Evolutionary conservation across 139 green algal genomes (phyloP), one percentile per base, ranked within the genome.

Genomic region (Chlamydomonas sp.): DNA sequence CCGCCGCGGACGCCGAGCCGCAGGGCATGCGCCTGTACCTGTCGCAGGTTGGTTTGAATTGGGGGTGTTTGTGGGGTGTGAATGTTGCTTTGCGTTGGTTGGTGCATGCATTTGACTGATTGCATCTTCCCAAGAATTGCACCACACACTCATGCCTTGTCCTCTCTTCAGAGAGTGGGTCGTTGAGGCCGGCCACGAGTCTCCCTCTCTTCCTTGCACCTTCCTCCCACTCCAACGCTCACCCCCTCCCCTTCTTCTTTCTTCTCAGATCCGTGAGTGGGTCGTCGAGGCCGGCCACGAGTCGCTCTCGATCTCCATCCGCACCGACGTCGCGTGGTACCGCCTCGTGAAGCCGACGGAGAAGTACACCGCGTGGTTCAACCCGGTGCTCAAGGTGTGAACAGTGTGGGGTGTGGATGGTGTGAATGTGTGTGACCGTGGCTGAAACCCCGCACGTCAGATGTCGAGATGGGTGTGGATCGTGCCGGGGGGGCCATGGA

Each of bases 181-280:
- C 37, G 3, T 33, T 30, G 38, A 35, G n/a, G 24, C 33, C 38
- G 5, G 74, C 54, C 48, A 68, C 37, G 28, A 48, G 35, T 34
- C 57, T 29, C 16, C 33, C 24, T 69, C 22, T 49, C 28, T 35
- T 29, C 26, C 29, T 37, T 39, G 28, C 47, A 29, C 31, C 60
- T 26, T 75, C 59, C 33, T 62, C 48, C 48, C n/a, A n/a, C n/a
- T n/a, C n/a, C n/a, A n/a, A n/a, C n/a, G n/a, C n/a, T n/a, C n/a
- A n/a, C n/a, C n/a, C 34, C 26, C 29, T 37, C 2, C 64, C 63
- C 64, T 67, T 28, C 34, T 64, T 30, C 88, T 74, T 35, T n/a
- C n/a, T n/a, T n/a, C n/a, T n/a, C 88, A 95, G 75, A 92, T 98
- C 70, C 78, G 83, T 48, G 92, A 97, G 79, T 97, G 91, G 91